Conservation (phyloP, 371 early-diverging fungal genomes). For the Gilbertella persicaria region DNA sequence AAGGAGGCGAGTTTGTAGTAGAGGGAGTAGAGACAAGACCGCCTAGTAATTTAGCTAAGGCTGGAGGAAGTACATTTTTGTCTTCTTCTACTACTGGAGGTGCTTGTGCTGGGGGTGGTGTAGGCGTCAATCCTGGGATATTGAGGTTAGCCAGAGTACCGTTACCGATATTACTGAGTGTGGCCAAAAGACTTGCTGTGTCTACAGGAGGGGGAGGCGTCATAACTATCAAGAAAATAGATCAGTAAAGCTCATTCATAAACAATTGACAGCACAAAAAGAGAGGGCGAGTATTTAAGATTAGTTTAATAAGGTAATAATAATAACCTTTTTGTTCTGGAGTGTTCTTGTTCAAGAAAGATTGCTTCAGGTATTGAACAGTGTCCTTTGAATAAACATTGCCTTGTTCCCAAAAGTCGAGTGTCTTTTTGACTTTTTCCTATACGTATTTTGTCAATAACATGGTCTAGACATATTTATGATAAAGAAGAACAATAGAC, state of each 20-base stretch:
- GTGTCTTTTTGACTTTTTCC: conserved; percentile 55
- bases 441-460: conserved; percentile 41
- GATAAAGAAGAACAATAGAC: conserved; percentile 6
- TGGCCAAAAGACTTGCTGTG: conserved; percentile 34
- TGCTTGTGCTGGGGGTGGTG: conserved; percentile 2
- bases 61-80: conserved; percentile 27
- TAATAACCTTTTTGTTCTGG: conserved; percentile 27
- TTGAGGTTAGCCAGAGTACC: conserved; percentile 28
- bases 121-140: conserved; percentile 16
- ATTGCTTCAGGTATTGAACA: conserved; percentile 38
- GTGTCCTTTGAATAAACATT: conserved; percentile 45
- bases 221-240: not conserved
- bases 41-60: conserved; percentile 38
- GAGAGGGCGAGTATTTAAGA: no score
- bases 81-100: not conserved
- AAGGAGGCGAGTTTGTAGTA: conserved; percentile 1
- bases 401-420: conserved; percentile 55
- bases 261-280: not conserved
- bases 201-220: conserved; percentile 25
- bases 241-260: not conserved
- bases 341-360: conserved; percentile 30
- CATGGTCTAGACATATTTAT: conserved; percentile 4
- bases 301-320: conserved; percentile 8
- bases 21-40: conserved; percentile 23
- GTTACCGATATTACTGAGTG: conserved; percentile 30